Evolutionary conservation across 306 rosid genomes (phyloP).

Genomic region (Pyrus betulifolia): DNA sequence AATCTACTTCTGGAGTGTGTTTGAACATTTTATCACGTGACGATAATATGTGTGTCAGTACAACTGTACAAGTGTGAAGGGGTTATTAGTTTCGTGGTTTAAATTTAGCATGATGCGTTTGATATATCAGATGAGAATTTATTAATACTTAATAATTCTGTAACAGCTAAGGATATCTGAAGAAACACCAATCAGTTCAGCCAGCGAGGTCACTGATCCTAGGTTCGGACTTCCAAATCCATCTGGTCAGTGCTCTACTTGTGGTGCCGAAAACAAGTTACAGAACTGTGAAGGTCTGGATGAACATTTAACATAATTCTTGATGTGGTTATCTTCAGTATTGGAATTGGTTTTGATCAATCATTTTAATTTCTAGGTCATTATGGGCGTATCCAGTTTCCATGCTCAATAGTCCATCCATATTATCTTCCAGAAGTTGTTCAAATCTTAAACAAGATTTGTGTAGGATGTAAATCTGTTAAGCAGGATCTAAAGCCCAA

Average conservation of each 20-base stretch:
- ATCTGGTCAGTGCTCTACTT: constrained; percentile 57
- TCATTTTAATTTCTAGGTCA: constrained; percentile 60
- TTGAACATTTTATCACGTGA: background rate
- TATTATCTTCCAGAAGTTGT: constrained; percentile 71
- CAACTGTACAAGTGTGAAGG: background rate
- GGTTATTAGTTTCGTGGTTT: background rate
- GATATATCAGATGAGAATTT: background rate
- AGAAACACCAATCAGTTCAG: constrained; percentile 36
- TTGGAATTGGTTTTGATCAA: constrained; percentile 23
- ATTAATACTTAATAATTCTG: constrained; percentile 11
- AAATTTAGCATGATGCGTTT: background rate
- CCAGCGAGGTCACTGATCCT: constrained; percentile 67
- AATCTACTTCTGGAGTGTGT: background rate
- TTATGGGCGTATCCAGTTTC: constrained; percentile 71
- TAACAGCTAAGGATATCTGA: constrained; percentile 58
- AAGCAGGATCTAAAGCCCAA: constrained; percentile 42
- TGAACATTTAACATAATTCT: constrained; percentile 10
- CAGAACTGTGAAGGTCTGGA: constrained; percentile 67
- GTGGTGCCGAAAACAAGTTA: constrained; percentile 45
- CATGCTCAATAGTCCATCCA: constrained; percentile 60
- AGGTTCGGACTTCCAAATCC: constrained; percentile 82
- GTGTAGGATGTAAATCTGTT: constrained; percentile 73
- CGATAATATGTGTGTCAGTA: background rate
- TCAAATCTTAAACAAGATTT: constrained; percentile 70
- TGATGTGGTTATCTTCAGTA: constrained; percentile 6